Evolutionary conservation across 169 alveolate genomes (phyloP).

Genomic region (Eimeria mitis): DNA sequence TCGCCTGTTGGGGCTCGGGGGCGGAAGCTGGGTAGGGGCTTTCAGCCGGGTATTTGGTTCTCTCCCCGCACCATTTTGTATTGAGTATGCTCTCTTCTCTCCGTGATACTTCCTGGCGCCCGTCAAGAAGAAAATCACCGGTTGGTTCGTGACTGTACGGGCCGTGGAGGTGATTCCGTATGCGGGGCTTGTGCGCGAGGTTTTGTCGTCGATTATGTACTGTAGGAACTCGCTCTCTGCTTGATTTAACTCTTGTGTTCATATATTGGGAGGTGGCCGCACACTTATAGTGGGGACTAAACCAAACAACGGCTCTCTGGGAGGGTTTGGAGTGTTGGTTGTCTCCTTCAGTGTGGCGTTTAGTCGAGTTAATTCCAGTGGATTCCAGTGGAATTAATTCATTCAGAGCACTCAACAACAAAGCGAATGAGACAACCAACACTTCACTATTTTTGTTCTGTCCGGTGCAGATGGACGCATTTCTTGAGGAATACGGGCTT

Average conservation of each 20-base stretch:
- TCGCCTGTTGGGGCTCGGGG: not conserved
- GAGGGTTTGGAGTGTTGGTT: not conserved
- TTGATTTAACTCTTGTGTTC: not conserved
- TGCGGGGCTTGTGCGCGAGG: not conserved
- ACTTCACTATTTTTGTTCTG: not conserved
- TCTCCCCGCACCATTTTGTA: not conserved
- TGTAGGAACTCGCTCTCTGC: too few species aligned
- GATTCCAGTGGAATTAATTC: too few species aligned
- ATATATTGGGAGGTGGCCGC: not conserved
- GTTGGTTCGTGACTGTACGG: too few species aligned
- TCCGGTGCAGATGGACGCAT: constrained; percentile 61
- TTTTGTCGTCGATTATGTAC: too few species aligned
- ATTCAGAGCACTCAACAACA: too few species aligned
- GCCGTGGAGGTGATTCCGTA: too few species aligned
- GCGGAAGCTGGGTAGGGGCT: not conserved
- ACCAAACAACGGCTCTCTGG: too few species aligned
- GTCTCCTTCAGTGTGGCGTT: not conserved
- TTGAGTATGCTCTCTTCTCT: not conserved
- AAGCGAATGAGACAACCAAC: too few species aligned
- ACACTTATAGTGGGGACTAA: not conserved
- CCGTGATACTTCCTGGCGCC: not conserved
- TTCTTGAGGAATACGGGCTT: constrained; percentile 55
- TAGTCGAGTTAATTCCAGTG: too few species aligned
- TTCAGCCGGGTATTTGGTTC: not conserved
- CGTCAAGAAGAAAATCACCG: too few species aligned